A percentile compares a stretch with the other conserved stretches of the same genome.
Conservation (phyloP, 2,329 filamentous ascomycete species). For the Byssothecium circinans region DNA sequence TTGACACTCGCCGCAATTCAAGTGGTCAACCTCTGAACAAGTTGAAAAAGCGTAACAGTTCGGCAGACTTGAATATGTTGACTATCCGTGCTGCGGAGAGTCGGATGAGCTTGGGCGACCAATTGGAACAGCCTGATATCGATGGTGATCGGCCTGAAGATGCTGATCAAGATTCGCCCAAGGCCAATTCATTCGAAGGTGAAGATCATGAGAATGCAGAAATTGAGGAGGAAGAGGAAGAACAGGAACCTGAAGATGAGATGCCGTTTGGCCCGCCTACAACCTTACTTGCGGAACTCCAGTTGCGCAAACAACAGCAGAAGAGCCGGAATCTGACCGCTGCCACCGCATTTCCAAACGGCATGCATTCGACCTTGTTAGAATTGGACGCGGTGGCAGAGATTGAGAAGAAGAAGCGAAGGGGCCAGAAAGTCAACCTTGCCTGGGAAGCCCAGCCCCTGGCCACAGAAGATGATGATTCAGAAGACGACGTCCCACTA, state of each 20-base stretch:
- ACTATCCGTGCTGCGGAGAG: slow-evolving; percentile 36
- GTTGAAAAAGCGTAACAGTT: slow-evolving; percentile 46
- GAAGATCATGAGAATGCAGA: slow-evolving; percentile 43
- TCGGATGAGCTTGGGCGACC: slow-evolving; percentile 41
- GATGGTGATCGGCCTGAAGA: slow-evolving; percentile 34
- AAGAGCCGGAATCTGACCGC: slow-evolving; percentile 75
- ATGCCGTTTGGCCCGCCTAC: slow-evolving; percentile 74
- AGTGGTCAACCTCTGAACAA: slow-evolving; percentile 43
- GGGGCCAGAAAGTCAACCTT: slow-evolving; percentile 75
- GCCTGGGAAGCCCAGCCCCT: slow-evolving; percentile 79
- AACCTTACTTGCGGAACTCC: slow-evolving; percentile 87
- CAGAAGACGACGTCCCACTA: slow-evolving; percentile 81
- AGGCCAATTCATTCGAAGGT: slow-evolving; percentile 36
- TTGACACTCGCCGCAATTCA: slow-evolving; percentile 42
- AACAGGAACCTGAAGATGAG: slow-evolving; percentile 44
- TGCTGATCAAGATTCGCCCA: slow-evolving; percentile 18
- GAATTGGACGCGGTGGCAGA: slow-evolving; percentile 90
- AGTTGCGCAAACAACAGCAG: slow-evolving; percentile 86
- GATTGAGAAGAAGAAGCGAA: slow-evolving; percentile 73
- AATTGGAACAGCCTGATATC: slow-evolving; percentile 33
- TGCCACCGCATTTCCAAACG: slow-evolving; percentile 65
- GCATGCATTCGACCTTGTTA: slow-evolving; percentile 87
- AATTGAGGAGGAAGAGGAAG: slow-evolving; percentile 42
- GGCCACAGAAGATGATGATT: slow-evolving; percentile 43
- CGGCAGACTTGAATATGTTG: slow-evolving; percentile 40